These are phyloP conservation scores for Clitopilus passeckerianus DNA, from an alignment of 768 basidiomycete species.

Conservation along the genomic window DNA sequence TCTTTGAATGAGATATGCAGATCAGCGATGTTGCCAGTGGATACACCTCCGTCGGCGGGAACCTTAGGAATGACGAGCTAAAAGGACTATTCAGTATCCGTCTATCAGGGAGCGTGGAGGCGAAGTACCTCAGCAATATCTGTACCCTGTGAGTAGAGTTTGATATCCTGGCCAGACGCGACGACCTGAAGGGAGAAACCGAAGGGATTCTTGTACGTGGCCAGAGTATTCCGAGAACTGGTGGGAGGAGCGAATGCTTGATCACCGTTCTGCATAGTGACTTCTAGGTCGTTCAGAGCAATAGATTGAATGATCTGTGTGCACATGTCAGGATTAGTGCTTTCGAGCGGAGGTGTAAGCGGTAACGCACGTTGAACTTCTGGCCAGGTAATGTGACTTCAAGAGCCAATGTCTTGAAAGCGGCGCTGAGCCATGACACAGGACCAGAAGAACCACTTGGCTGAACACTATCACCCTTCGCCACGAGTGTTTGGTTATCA, in stretches of 20 bases:
- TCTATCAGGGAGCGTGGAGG: too few relatives aligned
- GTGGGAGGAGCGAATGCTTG: conserved; percentile 59
- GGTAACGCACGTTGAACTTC: conserved; percentile 37
- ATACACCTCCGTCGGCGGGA: conserved; percentile 52
- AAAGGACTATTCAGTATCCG: neutral
- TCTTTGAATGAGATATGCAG: conserved; percentile 55
- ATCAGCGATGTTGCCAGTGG: conserved; percentile 63
- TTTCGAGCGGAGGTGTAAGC: neutral
- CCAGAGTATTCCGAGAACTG: conserved; percentile 49
- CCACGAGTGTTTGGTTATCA: conserved; percentile 55
- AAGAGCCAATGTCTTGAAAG: conserved; percentile 63
- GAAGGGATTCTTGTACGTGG: conserved; percentile 68
- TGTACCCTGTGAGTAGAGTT: conserved; percentile 39
- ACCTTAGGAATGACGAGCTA: conserved; percentile 49
- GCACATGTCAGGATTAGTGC: neutral
- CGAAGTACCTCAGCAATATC: conserved; percentile 40
- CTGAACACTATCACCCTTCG: conserved; percentile 56
- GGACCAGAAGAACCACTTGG: conserved; percentile 45
- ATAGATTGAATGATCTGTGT: conserved; percentile 60
- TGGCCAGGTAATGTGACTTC: conserved; percentile 59
- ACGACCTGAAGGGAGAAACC: conserved; percentile 69
- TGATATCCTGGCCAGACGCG: conserved; percentile 49
- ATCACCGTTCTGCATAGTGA: conserved; percentile 44
- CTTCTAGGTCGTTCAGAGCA: conserved; percentile 47
- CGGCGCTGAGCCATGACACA: conserved; percentile 63